Evolutionary conservation across 768 basidiomycete genomes (phyloP).

Genomic region (Arthromyces matolae): DNA sequence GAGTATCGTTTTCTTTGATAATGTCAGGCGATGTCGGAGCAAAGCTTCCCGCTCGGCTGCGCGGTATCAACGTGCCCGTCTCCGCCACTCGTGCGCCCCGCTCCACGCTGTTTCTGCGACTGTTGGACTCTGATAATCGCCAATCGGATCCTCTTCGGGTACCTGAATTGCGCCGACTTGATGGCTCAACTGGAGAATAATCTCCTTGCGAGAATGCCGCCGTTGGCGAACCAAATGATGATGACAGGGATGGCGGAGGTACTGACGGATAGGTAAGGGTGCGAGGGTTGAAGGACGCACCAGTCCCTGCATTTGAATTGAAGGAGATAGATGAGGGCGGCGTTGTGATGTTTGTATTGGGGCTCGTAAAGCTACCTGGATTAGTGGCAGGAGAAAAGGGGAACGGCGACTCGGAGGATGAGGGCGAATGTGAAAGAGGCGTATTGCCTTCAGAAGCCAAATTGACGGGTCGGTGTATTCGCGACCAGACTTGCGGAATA

Average conservation of each 20-base stretch:
- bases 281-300: constrained; percentile 29
- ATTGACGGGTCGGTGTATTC: constrained; percentile 53
- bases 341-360: constrained; percentile 65
- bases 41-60: constrained; percentile 46
- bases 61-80: constrained; percentile 52
- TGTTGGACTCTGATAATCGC: constrained; percentile 34
- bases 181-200: constrained; percentile 48
- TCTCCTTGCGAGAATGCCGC: constrained; percentile 49
- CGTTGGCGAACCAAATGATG: constrained; percentile 71
- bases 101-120: constrained; percentile 57
- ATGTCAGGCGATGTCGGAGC: constrained; percentile 27
- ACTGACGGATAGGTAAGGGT: constrained; percentile 77
- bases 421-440: constrained; percentile 62
- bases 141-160: constrained; percentile 34
- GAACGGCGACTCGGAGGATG: constrained; percentile 64
- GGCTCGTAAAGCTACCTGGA: constrained; percentile 52
- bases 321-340: constrained; percentile 65
- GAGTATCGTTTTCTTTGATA: constrained; percentile 8
- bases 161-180: constrained; percentile 51
- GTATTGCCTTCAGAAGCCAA: constrained; percentile 51
- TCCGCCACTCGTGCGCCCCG: constrained; percentile 68
- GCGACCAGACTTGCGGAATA: constrained; percentile 69
- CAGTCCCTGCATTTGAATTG: constrained; percentile 34
- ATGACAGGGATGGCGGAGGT: constrained; percentile 77
- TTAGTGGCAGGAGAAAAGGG: constrained; percentile 61